A percentile compares a stretch with the other conserved stretches of the same genome.
These are phyloP conservation scores for Spongispora temasekensis DNA, from an alignment of 1,284 basidiomycete genomes.

Conservation along the genomic window DNA sequence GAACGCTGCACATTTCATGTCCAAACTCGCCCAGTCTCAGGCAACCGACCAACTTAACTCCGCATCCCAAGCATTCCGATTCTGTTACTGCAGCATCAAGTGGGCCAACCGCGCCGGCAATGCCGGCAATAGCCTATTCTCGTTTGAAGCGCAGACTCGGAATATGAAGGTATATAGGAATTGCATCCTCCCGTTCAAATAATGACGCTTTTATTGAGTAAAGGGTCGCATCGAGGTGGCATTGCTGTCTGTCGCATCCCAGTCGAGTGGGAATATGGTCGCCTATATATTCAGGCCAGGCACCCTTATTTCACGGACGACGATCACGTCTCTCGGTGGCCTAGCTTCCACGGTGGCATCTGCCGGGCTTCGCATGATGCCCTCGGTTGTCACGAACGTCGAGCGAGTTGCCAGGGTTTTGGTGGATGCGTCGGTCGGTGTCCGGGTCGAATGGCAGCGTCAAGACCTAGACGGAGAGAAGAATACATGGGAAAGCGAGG, in stretches of 20 bases:
- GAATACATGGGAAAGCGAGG: constrained; percentile 32
- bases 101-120: constrained; percentile 20
- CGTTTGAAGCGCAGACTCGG: constrained; percentile 18
- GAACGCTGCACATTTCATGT: constrained; percentile 26
- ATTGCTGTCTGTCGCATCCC: constrained; percentile 17
- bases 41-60: not conserved
- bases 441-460: constrained; percentile 31
- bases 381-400: constrained; percentile 26
- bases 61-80: constrained; percentile 18
- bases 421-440: constrained; percentile 30
- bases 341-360: constrained; percentile 19
- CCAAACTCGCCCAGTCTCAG: constrained; percentile 16
- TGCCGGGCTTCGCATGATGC: constrained; percentile 22
- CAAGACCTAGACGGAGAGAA: constrained; percentile 15
- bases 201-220: not conserved
- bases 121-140: constrained; percentile 13
- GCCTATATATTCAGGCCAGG: constrained; percentile 26
- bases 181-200: not conserved
- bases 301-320: constrained; percentile 15
- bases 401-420: constrained; percentile 24
- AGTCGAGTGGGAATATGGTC: constrained; percentile 13
- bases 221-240: constrained; percentile 27
- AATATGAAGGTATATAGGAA: constrained; percentile 26
- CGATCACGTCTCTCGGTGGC: constrained; percentile 19
- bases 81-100: constrained; percentile 31